Percentiles rank a stretch among this genome's conserved stretches.
phyloP scores from a whole-genome alignment of 2,329 filamentous ascomycete genomes.

The Orbilia quercus region DNA sequence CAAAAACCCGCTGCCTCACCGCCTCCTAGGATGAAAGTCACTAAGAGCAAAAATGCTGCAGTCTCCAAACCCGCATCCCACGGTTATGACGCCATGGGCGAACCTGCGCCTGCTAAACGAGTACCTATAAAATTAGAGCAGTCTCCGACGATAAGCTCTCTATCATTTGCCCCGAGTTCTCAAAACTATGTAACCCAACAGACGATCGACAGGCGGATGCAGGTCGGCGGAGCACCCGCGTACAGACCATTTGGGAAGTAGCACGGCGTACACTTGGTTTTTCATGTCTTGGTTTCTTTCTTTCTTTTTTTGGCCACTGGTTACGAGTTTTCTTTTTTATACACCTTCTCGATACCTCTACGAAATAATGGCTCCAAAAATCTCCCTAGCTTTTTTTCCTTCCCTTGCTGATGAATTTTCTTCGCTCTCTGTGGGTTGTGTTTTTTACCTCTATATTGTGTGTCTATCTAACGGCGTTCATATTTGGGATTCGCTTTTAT shows the following conservation, averaged over 20 bases:
- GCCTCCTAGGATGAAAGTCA: conserved; percentile 41
- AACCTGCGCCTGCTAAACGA: conserved; percentile 34
- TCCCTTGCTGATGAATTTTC: conserved; percentile 23
- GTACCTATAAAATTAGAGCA: conserved; percentile 53
- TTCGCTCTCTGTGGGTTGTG: conserved; percentile 7
- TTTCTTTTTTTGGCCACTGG: conserved; percentile 10
- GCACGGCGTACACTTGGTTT: conserved; percentile 6
- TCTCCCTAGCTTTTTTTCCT: conserved; percentile 20
- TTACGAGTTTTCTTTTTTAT: conserved; percentile 27
- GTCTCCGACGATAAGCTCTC: conserved; percentile 50
- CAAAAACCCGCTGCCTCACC: conserved; percentile 32
- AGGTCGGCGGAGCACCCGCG: conserved; percentile 44
- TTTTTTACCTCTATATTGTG: conserved; percentile 3
- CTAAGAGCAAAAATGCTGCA: conserved; percentile 31
- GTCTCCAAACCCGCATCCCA: conserved; percentile 29
- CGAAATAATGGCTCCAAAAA: conserved; percentile 46
- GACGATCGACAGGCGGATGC: conserved; percentile 48
- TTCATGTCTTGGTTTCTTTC: conserved; percentile 6
- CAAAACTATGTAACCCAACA: conserved; percentile 41
- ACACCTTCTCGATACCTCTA: conserved; percentile 26
- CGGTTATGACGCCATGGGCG: conserved; percentile 25
- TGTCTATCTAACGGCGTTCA: conserved; percentile 41
- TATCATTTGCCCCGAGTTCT: conserved; percentile 38
- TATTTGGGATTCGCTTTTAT: conserved; percentile 12
- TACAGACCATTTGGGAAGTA: conserved; percentile 50